Evolutionary conservation across 257 asterid genomes (phyloP).

Genomic region (Capsicum baccatum): DNA sequence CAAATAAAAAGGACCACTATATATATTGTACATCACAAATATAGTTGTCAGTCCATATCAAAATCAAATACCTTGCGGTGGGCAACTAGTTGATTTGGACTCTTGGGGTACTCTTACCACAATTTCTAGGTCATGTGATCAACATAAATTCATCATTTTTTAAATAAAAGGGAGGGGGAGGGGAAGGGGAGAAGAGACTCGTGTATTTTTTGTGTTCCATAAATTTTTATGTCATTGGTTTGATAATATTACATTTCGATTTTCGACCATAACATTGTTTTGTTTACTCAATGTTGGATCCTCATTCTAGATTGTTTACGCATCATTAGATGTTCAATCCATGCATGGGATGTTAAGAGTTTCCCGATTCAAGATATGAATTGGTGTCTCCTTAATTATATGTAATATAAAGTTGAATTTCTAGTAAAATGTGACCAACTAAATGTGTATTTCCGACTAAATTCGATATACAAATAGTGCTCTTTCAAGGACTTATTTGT

Average conservation of each 20-base stretch:
- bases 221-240: not conserved
- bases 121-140: not conserved
- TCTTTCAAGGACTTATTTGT: too few species aligned
- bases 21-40: not conserved
- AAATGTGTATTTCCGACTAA: too few species aligned
- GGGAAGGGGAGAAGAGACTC: too few species aligned
- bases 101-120: not conserved
- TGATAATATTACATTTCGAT: not conserved
- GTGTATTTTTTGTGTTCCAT: not conserved
- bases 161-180: not conserved
- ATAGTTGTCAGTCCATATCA: slow-evolving; percentile 2
- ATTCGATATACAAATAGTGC: too few species aligned
- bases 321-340: not conserved
- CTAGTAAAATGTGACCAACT: not conserved
- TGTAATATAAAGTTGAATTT: not conserved
- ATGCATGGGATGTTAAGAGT: not conserved
- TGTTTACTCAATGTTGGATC: not conserved
- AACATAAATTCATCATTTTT: not conserved
- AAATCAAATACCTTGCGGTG: not conserved
- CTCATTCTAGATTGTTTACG: not conserved
- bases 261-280: not conserved
- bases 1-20: not conserved
- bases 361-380: not conserved
- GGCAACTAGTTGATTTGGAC: not conserved
- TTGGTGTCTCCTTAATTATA: not conserved